Evolutionary conservation across 768 basidiomycete genomes (phyloP).

Genomic region (Stropharia rugosoannulata): DNA sequence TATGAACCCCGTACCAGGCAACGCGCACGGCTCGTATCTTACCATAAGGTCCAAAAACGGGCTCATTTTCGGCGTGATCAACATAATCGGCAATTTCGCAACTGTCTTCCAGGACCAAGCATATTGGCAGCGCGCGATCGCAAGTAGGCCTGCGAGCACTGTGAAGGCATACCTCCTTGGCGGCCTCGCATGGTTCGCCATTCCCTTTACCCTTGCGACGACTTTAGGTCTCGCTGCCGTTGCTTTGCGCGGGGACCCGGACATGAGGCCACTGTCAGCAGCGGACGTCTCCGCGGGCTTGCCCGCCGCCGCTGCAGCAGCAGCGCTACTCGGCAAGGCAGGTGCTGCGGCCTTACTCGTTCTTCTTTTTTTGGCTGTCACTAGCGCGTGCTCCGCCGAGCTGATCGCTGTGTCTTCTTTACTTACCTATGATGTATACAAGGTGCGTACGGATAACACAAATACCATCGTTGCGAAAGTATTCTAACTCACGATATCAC

Average conservation of each 20-base stretch:
- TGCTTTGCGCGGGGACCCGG: slow-evolving; percentile 64
- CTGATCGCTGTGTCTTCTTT: slow-evolving; percentile 87
- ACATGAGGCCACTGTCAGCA: slow-evolving; percentile 46
- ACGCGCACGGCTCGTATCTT: slow-evolving; percentile 83
- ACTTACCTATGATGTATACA: slow-evolving; percentile 85
- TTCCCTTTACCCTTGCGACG: slow-evolving; percentile 85
- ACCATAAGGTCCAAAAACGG: slow-evolving; percentile 79
- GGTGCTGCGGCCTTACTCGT: slow-evolving; percentile 81
- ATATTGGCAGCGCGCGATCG: slow-evolving; percentile 93
- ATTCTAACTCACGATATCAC: not conserved
- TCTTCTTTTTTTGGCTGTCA: slow-evolving; percentile 85
- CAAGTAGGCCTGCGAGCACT: slow-evolving; percentile 77
- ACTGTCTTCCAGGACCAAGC: slow-evolving; percentile 63
- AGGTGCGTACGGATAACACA: slow-evolving; percentile 36
- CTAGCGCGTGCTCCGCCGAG: slow-evolving; percentile 77
- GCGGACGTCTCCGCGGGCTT: slow-evolving; percentile 87
- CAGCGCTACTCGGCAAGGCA: slow-evolving; percentile 74
- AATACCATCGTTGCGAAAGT: not conserved
- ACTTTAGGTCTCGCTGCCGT: slow-evolving; percentile 87
- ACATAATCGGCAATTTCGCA: slow-evolving; percentile 82
- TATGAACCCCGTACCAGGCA: slow-evolving; percentile 66
- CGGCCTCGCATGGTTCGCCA: slow-evolving; percentile 89
- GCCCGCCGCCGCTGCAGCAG: slow-evolving; percentile 80
- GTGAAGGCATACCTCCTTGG: slow-evolving; percentile 92
- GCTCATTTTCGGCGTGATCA: slow-evolving; percentile 84